phyloP scores from a whole-genome alignment of 163 green algal species.

The Scenedesmus sp. region DNA sequence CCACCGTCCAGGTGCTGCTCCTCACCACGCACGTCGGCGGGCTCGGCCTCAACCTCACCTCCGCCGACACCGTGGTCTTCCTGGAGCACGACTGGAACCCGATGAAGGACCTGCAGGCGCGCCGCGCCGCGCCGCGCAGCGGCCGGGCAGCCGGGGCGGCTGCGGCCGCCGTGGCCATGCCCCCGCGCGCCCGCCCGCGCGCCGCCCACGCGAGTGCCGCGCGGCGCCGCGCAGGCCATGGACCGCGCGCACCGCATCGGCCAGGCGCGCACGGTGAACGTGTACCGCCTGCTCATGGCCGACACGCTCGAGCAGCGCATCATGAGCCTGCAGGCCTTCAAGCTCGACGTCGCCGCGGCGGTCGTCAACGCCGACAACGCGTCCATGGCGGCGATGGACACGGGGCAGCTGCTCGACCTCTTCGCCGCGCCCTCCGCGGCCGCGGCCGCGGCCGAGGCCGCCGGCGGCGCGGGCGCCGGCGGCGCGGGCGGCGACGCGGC shows the following conservation, averaged over 20 bases:
- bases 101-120: constrained; percentile 94
- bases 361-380: constrained; percentile 92
- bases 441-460: not conserved
- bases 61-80: constrained; percentile 98
- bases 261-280: constrained; percentile 94
- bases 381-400: constrained; percentile 90
- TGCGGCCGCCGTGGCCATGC: no score
- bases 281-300: constrained; percentile 95
- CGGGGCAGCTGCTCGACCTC: constrained; percentile 90
- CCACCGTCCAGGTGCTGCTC: constrained; percentile 95
- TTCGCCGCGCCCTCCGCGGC: constrained; percentile 64
- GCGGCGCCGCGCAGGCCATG: constrained; percentile 90
- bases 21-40: constrained; percentile 93
- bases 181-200: no score
- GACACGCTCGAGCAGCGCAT: constrained; percentile 94
- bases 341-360: constrained; percentile 91
- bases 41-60: constrained; percentile 97
- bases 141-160: not conserved
- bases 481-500: not conserved
- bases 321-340: constrained; percentile 98
- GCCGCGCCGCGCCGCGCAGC: not conserved
- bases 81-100: constrained; percentile 99
- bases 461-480: not conserved
- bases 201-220: no score
- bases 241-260: constrained; percentile 98